Conservation (phyloP, 2,329 filamentous ascomycete species). For the Paracamarosporium sp. region DNA sequence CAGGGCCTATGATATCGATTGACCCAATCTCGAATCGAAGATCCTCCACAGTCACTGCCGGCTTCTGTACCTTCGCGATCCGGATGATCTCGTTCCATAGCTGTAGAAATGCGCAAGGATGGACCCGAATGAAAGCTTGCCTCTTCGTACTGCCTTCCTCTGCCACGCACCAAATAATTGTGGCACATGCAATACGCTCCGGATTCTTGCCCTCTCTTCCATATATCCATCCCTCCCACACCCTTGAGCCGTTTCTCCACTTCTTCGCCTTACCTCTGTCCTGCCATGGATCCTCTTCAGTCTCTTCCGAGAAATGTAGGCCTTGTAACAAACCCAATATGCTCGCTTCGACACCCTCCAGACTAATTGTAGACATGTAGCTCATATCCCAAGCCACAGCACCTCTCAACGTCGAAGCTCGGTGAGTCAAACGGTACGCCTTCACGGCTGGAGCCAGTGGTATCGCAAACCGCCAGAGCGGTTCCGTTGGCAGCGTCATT, state of each 20-base stretch:
- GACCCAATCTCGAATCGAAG: slow-evolving; percentile 76
- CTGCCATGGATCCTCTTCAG: slow-evolving; percentile 63
- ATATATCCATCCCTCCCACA: slow-evolving; percentile 64
- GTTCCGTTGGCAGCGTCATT: slow-evolving; percentile 80
- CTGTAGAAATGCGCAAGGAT: slow-evolving; percentile 80
- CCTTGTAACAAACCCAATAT: slow-evolving; percentile 71
- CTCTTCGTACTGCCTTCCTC: slow-evolving; percentile 46
- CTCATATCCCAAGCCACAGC: slow-evolving; percentile 92
- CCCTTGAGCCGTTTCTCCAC: slow-evolving; percentile 71
- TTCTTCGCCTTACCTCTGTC: slow-evolving; percentile 63
- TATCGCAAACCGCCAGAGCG: slow-evolving; percentile 89
- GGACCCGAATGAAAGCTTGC: slow-evolving; percentile 74
- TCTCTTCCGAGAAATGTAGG: slow-evolving; percentile 63
- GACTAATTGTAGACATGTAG: slow-evolving; percentile 85
- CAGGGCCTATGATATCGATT: slow-evolving; percentile 74
- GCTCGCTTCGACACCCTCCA: slow-evolving; percentile 71
- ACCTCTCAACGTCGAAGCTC: slow-evolving; percentile 76
- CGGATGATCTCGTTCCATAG: slow-evolving; percentile 69
- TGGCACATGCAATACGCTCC: slow-evolving; percentile 72
- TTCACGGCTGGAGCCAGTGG: slow-evolving; percentile 88
- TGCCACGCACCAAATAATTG: slow-evolving; percentile 72
- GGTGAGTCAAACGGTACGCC: slow-evolving; percentile 85
- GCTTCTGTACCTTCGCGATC: slow-evolving; percentile 66
- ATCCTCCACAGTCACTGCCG: slow-evolving; percentile 70
- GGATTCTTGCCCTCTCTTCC: slow-evolving; percentile 60